Base-by-base conservation (phyloP, 176 grass and related monocot species). In the Oryza coarctata region DNA sequence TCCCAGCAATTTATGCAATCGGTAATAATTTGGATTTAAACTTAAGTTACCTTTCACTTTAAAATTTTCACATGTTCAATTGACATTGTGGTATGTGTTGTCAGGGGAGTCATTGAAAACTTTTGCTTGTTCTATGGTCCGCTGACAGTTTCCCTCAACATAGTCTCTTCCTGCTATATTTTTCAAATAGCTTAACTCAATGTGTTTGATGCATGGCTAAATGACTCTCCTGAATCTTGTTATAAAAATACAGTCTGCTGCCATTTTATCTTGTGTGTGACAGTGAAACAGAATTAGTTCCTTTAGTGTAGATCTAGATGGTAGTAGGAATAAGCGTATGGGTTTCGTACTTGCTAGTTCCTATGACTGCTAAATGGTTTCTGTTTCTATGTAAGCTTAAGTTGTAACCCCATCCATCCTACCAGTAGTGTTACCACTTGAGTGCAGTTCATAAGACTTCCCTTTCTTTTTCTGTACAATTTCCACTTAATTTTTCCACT, bases 1-100 rank as follows among this genome's bases (percentile, higher is more conserved):
- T 91, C 89, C 5, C 77, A 71, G 43, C 87, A 85, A 75, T 91
- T 89, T 91, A 18, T 85, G 76, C 81, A 91, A 25, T 87, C 87
- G 89, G 87, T 89, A 94, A 75, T 29, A 63, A 52, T 41, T 65
- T 71, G 32, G 75, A 81, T 79, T 34, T 68, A 63, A 32, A 68
- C 3, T 29, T 65, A 17, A 73, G 28, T 45, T 65, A 31, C 32
- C 55, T 80, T 60, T 12, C 17, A 74, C 1, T 18, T 82, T n/a
- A n/a, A 63, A 32, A 9, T 43, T 50, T 82, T 25, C 45, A 62
- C 22, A 14, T 31, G 7, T 76, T 35, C 36, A 63, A 66, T 63
- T 23, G 22, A 32, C 63, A 14, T 80, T 62, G 38, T 39, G 1
- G 75, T 52, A 25, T 83, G 63, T 11, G 25, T 20, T 49, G 36